Conservation (phyloP, 495 filamentous ascomycete genomes). For the Lichina pygmaea region DNA sequence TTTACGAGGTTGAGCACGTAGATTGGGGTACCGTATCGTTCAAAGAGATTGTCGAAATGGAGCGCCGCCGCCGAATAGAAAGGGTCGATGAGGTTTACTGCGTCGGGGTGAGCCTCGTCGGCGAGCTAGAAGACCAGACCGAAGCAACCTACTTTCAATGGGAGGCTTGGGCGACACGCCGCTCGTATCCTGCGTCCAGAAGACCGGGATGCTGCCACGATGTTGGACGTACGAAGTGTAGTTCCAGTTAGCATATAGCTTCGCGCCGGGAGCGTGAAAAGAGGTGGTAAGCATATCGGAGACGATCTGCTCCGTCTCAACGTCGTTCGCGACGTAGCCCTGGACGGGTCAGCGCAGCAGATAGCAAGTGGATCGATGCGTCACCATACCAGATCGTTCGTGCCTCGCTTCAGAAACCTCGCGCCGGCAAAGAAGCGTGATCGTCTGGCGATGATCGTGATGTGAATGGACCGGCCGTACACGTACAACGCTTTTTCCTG, state of each 20-base stretch:
- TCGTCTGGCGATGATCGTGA: slow-evolving; percentile 75
- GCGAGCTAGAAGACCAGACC: background rate
- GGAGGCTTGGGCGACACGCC: slow-evolving; percentile 88
- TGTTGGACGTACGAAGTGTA: slow-evolving; percentile 96
- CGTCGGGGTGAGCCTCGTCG: background rate
- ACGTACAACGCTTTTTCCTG: slow-evolving; percentile 33
- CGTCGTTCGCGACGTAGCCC: slow-evolving; percentile 94
- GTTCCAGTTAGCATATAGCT: slow-evolving; percentile 61
- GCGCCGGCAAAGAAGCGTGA: slow-evolving; percentile 89
- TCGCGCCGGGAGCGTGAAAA: slow-evolving; percentile 75
- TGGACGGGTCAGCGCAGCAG: slow-evolving; percentile 1
- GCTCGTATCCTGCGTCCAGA: slow-evolving; percentile 94
- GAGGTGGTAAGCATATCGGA: slow-evolving; percentile 82
- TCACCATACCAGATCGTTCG: slow-evolving; percentile 45
- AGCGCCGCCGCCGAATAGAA: slow-evolving; percentile 91
- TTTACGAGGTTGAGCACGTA: slow-evolving; percentile 92
- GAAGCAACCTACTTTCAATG: slow-evolving; percentile 29
- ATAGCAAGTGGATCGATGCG: background rate
- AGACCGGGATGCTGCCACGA: slow-evolving; percentile 81
- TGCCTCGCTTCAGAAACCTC: slow-evolving; percentile 77
- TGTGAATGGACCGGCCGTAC: slow-evolving; percentile 64
- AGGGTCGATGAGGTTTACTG: slow-evolving; percentile 69
- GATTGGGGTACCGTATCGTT: slow-evolving; percentile 74
- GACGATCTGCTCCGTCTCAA: slow-evolving; percentile 98
- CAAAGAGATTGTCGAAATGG: slow-evolving; percentile 90